A percentile compares a stretch with the other conserved stretches of the same genome.
Evolutionary conservation across 2,329 filamentous ascomycete genomes (phyloP).

Genomic region (Penicillium sp.): DNA sequence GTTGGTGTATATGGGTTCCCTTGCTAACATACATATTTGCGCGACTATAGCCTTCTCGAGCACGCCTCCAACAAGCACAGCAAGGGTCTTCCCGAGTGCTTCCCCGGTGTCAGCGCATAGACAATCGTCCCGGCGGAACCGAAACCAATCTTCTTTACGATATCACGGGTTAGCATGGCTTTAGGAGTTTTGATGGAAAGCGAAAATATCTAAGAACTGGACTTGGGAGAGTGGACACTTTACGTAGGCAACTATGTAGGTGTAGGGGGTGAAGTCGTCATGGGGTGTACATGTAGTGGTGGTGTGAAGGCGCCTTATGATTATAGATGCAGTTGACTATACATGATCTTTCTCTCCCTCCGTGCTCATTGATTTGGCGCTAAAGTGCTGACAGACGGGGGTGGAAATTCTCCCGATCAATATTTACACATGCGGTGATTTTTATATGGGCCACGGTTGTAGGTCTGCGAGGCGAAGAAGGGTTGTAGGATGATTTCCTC

Average conservation of each 20-base stretch:
- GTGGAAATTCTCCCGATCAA: too few relatives aligned
- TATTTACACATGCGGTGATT: neutral
- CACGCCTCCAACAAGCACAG: constrained; percentile 76
- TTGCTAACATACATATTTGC: constrained; percentile 11
- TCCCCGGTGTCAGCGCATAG: constrained; percentile 48
- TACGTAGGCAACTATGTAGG: neutral
- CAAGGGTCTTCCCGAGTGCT: constrained; percentile 70
- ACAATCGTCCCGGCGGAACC: neutral
- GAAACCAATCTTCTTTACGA: constrained; percentile 7
- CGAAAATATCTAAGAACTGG: constrained; percentile 3
- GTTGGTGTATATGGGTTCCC: neutral
- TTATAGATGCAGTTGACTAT: neutral
- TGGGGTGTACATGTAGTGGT: neutral
- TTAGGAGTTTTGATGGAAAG: constrained; percentile 13
- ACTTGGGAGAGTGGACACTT: constrained; percentile 1
- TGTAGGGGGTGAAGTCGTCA: neutral
- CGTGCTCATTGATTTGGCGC: neutral
- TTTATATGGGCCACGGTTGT: neutral
- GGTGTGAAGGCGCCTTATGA: neutral
- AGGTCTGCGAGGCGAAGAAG: neutral
- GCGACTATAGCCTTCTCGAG: constrained; percentile 53
- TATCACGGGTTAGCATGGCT: constrained; percentile 15
- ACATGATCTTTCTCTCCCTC: constrained; percentile 1
- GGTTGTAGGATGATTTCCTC: neutral
- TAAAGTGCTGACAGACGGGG: neutral